A percentile compares a stretch with the other conserved stretches of the same genome.
Conservation (phyloP, 2,329 filamentous ascomycete genomes). For the Ambrosiella cleistominuta region DNA sequence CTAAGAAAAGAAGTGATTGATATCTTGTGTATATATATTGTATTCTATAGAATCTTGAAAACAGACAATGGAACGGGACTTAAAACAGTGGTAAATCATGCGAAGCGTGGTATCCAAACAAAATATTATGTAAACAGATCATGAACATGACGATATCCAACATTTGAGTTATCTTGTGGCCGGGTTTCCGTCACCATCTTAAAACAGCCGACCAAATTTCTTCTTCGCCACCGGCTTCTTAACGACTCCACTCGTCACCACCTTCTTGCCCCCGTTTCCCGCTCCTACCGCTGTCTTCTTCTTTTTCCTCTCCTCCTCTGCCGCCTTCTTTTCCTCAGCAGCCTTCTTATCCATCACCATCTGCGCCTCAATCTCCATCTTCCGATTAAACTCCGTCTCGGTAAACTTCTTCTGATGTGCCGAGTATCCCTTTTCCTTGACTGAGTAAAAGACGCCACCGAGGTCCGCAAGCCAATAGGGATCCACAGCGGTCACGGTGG, state of each 20-base stretch:
- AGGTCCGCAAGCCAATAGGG: slow-evolving; percentile 94
- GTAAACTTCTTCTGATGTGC: slow-evolving; percentile 69
- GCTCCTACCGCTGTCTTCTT: slow-evolving; percentile 20
- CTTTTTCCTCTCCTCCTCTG: slow-evolving; percentile 34
- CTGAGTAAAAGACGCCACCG: slow-evolving; percentile 88
- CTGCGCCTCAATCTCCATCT: slow-evolving; percentile 82
- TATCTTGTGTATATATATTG: no score
- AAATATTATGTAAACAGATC: no score
- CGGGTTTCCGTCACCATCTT: neutral
- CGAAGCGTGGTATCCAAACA: no score
- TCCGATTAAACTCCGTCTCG: slow-evolving; percentile 79
- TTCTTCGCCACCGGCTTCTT: slow-evolving; percentile 26
- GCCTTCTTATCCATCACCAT: slow-evolving; percentile 72
- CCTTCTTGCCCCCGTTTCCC: slow-evolving; percentile 31
- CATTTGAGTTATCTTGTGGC: neutral
- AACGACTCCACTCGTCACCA: slow-evolving; percentile 43
- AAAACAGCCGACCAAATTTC: slow-evolving; percentile 13
- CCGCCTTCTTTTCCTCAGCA: slow-evolving; percentile 38
- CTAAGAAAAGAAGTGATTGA: neutral
- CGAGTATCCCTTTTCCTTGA: slow-evolving; percentile 96
- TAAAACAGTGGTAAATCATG: no score
- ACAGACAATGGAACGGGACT: no score
- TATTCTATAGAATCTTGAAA: no score
- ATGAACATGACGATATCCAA: neutral
- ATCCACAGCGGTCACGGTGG: slow-evolving; percentile 86